These are phyloP conservation scores for Cyberlindnera amylophila DNA, from an alignment of 805 yeast species.

Conservation along the genomic window DNA sequence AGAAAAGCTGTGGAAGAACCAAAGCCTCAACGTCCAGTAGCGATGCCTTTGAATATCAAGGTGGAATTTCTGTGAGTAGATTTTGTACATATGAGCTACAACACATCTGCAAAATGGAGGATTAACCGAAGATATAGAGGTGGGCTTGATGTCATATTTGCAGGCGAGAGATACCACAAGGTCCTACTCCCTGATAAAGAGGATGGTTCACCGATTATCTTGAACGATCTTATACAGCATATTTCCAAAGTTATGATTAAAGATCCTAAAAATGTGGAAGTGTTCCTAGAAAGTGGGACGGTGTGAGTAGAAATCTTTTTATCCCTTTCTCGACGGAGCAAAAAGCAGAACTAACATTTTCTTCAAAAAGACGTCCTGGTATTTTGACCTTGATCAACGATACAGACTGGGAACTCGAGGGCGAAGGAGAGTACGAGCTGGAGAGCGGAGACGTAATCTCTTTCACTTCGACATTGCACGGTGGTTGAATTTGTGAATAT, in stretches of 20 bases:
- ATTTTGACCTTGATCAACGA: slow-evolving; percentile 88
- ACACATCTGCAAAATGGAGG: background rate
- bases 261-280: slow-evolving; percentile 60
- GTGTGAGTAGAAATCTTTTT: slow-evolving; percentile 1
- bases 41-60: slow-evolving; percentile 6
- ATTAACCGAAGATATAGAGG: slow-evolving; percentile 37
- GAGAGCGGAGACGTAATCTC: slow-evolving; percentile 75
- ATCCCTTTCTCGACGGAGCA: no score
- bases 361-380: slow-evolving; percentile 68
- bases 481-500: slow-evolving; percentile 53
- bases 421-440: slow-evolving; percentile 75
- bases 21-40: background rate
- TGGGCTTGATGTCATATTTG: slow-evolving; percentile 80
- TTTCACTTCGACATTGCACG: slow-evolving; percentile 91
- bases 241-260: slow-evolving; percentile 53
- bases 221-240: slow-evolving; percentile 50
- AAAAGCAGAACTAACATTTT: slow-evolving; percentile 3
- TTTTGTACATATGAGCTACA: no score
- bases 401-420: slow-evolving; percentile 96
- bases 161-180: slow-evolving; percentile 50
- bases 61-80: slow-evolving; percentile 17
- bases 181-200: slow-evolving; percentile 43
- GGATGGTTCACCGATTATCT: slow-evolving; percentile 30
- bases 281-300: slow-evolving; percentile 77
- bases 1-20: no score